Evolutionary conservation across 164 flowering plant species (phyloP).

Genomic region (Pachysandra terminalis): DNA sequence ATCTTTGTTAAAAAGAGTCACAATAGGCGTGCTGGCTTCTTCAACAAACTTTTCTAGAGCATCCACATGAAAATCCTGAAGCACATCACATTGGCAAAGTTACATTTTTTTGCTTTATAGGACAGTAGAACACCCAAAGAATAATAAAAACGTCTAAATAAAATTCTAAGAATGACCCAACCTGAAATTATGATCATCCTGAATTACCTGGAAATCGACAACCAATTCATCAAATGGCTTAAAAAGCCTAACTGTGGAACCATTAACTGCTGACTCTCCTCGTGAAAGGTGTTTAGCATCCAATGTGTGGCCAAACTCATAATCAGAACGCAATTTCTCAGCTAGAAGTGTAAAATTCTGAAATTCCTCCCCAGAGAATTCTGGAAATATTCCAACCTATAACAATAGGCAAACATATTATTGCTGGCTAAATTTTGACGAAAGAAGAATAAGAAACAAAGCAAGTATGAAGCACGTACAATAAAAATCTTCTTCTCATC

Average conservation of each 20-base stretch:
- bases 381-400: constrained; percentile 84
- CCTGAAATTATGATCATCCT: background rate
- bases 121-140: background rate
- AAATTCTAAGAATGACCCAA: background rate
- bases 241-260: constrained; percentile 67
- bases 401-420: constrained; percentile 1
- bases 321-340: constrained; percentile 79
- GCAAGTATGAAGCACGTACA: constrained; percentile 43
- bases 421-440: background rate
- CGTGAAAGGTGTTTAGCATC: constrained; percentile 82
- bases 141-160: background rate
- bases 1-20: constrained; percentile 64
- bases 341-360: constrained; percentile 57
- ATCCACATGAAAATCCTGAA: constrained; percentile 69
- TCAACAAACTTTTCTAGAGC: constrained; percentile 68
- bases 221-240: constrained; percentile 94
- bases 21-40: constrained; percentile 60
- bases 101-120: background rate
- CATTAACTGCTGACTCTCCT: constrained; percentile 65
- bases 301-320: constrained; percentile 77
- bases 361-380: constrained; percentile 82
- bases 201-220: constrained; percentile 75
- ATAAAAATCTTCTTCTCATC: constrained; percentile 50
- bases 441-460: background rate
- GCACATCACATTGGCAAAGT: background rate